Evolutionary conservation across 1,284 basidiomycete species (phyloP).

Genomic region (Rhodotorula sp.): DNA sequence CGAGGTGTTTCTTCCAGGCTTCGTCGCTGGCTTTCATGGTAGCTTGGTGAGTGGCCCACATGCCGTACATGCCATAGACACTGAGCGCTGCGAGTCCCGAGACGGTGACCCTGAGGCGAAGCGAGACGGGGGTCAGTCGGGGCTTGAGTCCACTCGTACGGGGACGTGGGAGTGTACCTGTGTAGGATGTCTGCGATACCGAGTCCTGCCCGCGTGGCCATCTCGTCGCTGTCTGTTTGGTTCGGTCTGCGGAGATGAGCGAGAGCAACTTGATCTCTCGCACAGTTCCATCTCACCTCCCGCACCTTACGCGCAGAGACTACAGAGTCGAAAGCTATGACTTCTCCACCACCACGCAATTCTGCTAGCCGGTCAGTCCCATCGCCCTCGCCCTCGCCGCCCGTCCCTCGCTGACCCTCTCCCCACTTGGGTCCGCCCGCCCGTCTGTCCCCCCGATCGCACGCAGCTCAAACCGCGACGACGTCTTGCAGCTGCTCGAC

Average conservation of each 20-base stretch:
- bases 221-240: not conserved
- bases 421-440: not conserved
- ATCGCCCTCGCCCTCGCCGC: not conserved
- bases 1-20: slow-evolving; percentile 29
- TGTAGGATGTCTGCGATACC: slow-evolving; percentile 14
- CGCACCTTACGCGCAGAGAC: too few species aligned
- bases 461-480: slow-evolving; percentile 47
- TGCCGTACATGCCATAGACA: slow-evolving; percentile 35
- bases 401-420: not conserved
- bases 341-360: slow-evolving; percentile 1
- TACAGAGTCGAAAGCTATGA: not conserved
- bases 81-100: slow-evolving; percentile 29
- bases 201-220: slow-evolving; percentile 2
- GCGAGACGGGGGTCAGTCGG: not conserved
- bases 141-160: too few species aligned
- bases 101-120: slow-evolving; percentile 24
- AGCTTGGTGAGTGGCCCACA: slow-evolving; percentile 31
- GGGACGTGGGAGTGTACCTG: not conserved
- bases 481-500: slow-evolving; percentile 83
- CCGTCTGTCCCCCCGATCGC: not conserved
- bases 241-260: not conserved
- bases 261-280: too few species aligned
- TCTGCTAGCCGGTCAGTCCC: slow-evolving; percentile 12
- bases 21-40: slow-evolving; percentile 30
- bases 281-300: not conserved